Conservation (phyloP, 1,284 basidiomycete species). For the Omphalotus olearius region DNA sequence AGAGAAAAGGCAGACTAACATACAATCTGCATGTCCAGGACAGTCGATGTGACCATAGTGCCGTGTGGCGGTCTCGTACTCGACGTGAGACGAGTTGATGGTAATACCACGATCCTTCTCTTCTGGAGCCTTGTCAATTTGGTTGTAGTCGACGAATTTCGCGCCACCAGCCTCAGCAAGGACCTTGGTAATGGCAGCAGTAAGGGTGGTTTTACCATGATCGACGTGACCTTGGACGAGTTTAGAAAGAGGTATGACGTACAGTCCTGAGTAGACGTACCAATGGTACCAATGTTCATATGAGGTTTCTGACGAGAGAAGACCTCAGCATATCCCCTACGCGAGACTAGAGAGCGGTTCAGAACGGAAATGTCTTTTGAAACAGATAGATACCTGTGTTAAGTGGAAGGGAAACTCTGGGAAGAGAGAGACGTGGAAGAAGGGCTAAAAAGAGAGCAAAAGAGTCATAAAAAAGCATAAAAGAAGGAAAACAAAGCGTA, state of each 20-base stretch:
- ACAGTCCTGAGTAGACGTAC: constrained; percentile 32
- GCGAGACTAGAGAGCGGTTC: constrained; percentile 25
- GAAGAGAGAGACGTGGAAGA: constrained; percentile 32
- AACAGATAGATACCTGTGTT: constrained; percentile 21
- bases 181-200: constrained; percentile 98
- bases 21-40: constrained; percentile 91
- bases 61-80: constrained; percentile 90
- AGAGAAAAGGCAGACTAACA: constrained; percentile 22
- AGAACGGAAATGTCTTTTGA: constrained; percentile 7
- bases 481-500: constrained; percentile 23
- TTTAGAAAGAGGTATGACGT: constrained; percentile 10
- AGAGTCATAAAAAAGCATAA: neutral
- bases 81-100: constrained; percentile 93
- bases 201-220: constrained; percentile 95
- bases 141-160: constrained; percentile 95
- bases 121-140: constrained; percentile 99
- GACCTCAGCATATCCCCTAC: constrained; percentile 74
- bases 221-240: constrained; percentile 75
- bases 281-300: constrained; percentile 97
- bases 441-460: constrained; percentile 14
- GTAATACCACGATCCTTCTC: constrained; percentile 99
- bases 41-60: constrained; percentile 99
- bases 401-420: constrained; percentile 20
- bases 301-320: constrained; percentile 89
- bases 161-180: constrained; percentile 80